Base-by-base conservation (phyloP, 164 flowering plant genomes). In the Nymphaea colorata region DNA sequence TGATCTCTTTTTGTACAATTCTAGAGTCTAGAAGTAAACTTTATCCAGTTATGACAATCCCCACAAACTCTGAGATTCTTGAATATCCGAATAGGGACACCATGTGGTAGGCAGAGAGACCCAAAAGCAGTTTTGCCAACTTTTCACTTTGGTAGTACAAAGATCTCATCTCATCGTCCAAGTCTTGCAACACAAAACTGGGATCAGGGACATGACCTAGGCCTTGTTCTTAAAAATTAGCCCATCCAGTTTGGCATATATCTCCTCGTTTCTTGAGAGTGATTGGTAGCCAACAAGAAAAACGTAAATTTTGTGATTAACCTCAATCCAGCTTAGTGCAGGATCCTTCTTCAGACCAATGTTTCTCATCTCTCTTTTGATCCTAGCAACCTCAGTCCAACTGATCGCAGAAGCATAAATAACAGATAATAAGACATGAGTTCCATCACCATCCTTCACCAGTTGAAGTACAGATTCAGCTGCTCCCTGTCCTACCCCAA, bases 1-100 rank as follows among this genome's bases (percentile, higher is more conserved):
- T 73, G 62, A 82, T 81, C 53, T 82, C 85, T 73, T 81, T 79
- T 6, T 74, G 76, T 71, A 69, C 70, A 71, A 71, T 75, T 66
- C 45, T 70, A 25, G 57, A 51, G 14, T 66, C 45, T 70, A 25
- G 8, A 51, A 51, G 14, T 81, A 59, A 73, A 66, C 67, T 83
- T 82, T 67, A 83, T 80, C 82, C 85, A 82, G 51, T 67, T 68
- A 68, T 83, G 87, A 64, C 85, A 84, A 69, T 81, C 83, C 61
- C 83, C 83, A 77, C 84, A 84, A 69, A 85, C 82, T 71, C 84
- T 74, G 42, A 83, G 81, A 71, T 84, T 86, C 78, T 84, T 82
- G 47, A 81, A 69, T 71, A 86, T 76, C 69, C 84, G 75, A 59
- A 83, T 76, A 66, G 66, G 61, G 10, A 69, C 67, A 18, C n/a